A percentile compares a stretch with the other conserved stretches of the same genome.
Conservation (phyloP, 352 stramenopile species). For the Phytophthora citricola region DNA sequence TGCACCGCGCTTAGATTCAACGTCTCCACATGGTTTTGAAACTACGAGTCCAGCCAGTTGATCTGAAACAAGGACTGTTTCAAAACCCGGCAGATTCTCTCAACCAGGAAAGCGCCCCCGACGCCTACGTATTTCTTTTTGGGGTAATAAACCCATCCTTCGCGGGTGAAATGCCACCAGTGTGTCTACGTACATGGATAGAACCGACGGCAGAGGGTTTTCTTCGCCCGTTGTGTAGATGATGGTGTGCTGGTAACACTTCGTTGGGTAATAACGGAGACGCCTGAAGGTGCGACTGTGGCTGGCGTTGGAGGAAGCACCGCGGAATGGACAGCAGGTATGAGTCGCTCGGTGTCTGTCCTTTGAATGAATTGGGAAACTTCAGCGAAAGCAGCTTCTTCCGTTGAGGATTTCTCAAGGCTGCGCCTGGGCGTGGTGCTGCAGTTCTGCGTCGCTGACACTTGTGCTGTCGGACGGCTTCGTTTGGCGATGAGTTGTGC, state of each 20-base stretch:
- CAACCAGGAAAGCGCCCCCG: too few species aligned
- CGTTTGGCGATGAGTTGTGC: neutral
- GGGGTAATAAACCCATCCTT: neutral
- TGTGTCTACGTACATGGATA: conserved; percentile 8
- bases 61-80: conserved; percentile 12
- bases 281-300: too few species aligned
- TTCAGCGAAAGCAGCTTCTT: neutral
- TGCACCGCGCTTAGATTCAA: neutral
- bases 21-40: conserved; percentile 7
- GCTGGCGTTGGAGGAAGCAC: too few species aligned
- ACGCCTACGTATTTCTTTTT: too few species aligned
- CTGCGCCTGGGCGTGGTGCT: neutral
- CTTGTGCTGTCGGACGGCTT: neutral
- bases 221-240: neutral
- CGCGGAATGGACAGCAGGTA: too few species aligned
- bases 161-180: conserved; percentile 12
- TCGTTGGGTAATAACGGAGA: too few species aligned
- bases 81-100: neutral
- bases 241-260: too few species aligned
- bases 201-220: neutral
- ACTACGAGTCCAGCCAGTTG: conserved; percentile 12
- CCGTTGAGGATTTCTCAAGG: neutral
- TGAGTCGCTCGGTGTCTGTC: too few species aligned
- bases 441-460: neutral
- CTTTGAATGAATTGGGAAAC: too few species aligned